phyloP scores from a whole-genome alignment of 2,329 filamentous ascomycete genomes.

The Cercospora nicotianae region DNA sequence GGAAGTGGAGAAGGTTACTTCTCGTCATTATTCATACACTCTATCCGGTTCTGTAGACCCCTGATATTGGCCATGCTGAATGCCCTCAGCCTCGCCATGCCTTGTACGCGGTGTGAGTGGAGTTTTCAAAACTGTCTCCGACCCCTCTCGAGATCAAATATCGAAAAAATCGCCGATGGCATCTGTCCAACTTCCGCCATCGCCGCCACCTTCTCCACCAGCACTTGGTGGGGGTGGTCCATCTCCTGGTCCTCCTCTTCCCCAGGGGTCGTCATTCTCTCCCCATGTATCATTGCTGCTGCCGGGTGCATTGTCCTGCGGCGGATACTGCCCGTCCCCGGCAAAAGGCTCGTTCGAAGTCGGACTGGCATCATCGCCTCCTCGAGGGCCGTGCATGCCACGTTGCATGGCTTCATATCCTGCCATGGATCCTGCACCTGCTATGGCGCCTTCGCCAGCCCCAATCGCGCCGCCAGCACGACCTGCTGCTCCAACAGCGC shows the following conservation, averaged over 20 bases:
- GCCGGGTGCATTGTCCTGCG: slow-evolving; percentile 21
- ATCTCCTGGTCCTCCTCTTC: slow-evolving; percentile 39
- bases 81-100: neutral
- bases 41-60: neutral
- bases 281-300: slow-evolving; percentile 32
- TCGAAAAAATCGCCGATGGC: slow-evolving; percentile 26
- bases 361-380: slow-evolving; percentile 38
- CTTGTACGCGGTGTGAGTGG: neutral
- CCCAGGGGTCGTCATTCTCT: slow-evolving; percentile 35
- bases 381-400: slow-evolving; percentile 42
- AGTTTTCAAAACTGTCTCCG: neutral
- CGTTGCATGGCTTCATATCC: slow-evolving; percentile 64
- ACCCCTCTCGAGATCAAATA: neutral
- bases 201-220: slow-evolving; percentile 33
- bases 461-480: slow-evolving; percentile 40
- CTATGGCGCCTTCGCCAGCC: slow-evolving; percentile 45
- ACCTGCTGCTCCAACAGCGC: slow-evolving; percentile 32
- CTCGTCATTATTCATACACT: neutral
- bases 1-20: neutral
- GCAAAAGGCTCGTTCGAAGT: slow-evolving; percentile 34
- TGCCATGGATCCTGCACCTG: slow-evolving; percentile 59
- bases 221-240: slow-evolving; percentile 35
- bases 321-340: slow-evolving; percentile 14
- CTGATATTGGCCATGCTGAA: neutral
- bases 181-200: slow-evolving; percentile 25